Evolutionary conservation across 495 filamentous ascomycete genomes (phyloP).

Genomic region (Talaromyces borbonicus): DNA sequence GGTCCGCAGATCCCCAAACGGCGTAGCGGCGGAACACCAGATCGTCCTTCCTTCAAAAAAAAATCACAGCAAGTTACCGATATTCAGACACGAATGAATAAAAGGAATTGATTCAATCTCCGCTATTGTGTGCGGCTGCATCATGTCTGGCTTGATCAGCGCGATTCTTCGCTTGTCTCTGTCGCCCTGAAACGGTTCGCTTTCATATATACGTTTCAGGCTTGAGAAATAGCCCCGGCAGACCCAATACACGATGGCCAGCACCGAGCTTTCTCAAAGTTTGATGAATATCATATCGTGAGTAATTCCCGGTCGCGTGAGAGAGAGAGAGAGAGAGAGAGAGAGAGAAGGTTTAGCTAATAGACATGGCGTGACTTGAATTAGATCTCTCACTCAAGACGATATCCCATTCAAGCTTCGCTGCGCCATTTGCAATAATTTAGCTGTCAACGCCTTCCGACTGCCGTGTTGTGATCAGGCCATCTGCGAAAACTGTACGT

Average conservation of each 20-base stretch:
- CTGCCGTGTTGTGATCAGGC: slow-evolving; percentile 92
- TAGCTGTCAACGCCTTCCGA: slow-evolving; percentile 84
- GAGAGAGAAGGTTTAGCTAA: too few species aligned
- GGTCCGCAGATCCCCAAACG: background rate
- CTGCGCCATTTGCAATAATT: slow-evolving; percentile 84
- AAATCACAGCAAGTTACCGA: background rate
- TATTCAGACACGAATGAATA: background rate
- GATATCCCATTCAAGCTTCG: slow-evolving; percentile 90
- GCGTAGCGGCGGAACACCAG: too few species aligned
- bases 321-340: background rate
- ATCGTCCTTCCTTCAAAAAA: too few species aligned
- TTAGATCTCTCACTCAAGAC: slow-evolving; percentile 66
- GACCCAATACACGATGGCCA: slow-evolving; percentile 22
- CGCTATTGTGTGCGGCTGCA: background rate
- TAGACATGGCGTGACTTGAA: background rate
- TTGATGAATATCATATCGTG: slow-evolving; percentile 40
- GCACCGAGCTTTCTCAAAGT: slow-evolving; percentile 31
- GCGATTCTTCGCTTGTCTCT: slow-evolving; percentile 4
- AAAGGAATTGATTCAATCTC: background rate
- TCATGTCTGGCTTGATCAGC: background rate
- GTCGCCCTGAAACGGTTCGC: slow-evolving; percentile 7
- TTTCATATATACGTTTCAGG: too few species aligned
- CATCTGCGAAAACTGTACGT: slow-evolving; percentile 84
- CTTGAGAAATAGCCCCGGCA: background rate
- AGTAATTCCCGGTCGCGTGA: background rate